phyloP scores from a whole-genome alignment of 73 alveolate species.

The Breviolum minutum region DNA sequence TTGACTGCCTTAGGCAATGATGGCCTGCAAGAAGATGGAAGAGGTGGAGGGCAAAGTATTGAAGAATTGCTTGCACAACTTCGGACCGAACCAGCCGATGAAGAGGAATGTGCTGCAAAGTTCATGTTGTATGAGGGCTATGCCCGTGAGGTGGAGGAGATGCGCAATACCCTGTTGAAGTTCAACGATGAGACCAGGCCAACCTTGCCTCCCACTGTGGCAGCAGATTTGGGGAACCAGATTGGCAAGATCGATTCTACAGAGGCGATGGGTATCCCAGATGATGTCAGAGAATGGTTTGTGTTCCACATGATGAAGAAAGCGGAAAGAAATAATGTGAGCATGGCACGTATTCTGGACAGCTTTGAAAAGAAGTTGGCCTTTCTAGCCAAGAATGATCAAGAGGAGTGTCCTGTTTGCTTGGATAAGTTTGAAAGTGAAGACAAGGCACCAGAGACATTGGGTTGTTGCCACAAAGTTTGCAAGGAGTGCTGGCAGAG shows the following conservation, averaged over 20 bases:
- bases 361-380: constrained; percentile 71
- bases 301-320: constrained; percentile 94
- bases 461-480: constrained; percentile 91
- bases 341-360: constrained; percentile 78
- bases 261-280: constrained; percentile 92
- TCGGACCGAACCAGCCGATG: constrained; percentile 73
- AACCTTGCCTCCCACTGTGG: constrained; percentile 3
- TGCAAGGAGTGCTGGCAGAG: constrained; percentile 70
- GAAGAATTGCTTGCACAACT: constrained; percentile 56
- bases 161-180: constrained; percentile 62
- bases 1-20: constrained; percentile 54
- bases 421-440: neutral
- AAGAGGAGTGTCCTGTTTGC: constrained; percentile 80
- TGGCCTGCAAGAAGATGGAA: constrained; percentile 41
- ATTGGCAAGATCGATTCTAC: constrained; percentile 61
- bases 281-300: constrained; percentile 83
- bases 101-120: constrained; percentile 87
- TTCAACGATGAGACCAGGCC: constrained; percentile 61
- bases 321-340: constrained; percentile 62
- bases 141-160: constrained; percentile 80
- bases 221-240: constrained; percentile 22
- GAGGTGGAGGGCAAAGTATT: constrained; percentile 3
- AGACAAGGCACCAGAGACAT: constrained; percentile 56
- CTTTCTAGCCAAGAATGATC: constrained; percentile 81
- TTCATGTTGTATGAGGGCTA: constrained; percentile 86